phyloP scores from a whole-genome alignment of 176 grass and related monocot genomes.

The Zoysia japonica region DNA sequence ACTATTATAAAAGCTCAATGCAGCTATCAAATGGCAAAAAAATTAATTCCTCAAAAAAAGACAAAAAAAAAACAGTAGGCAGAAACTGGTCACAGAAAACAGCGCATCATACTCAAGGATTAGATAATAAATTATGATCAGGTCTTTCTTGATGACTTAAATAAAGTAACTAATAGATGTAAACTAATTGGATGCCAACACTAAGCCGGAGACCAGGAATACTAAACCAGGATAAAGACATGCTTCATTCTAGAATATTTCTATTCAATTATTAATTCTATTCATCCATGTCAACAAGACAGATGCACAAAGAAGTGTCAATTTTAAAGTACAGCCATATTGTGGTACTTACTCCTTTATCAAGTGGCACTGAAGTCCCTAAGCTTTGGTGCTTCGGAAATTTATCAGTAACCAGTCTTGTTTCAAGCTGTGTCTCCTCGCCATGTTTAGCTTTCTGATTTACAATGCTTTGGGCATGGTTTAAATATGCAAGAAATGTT shows the following conservation, averaged over 20 bases:
- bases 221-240: too few relatives aligned
- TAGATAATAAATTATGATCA: background rate
- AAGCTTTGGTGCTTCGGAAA: conserved; percentile 25
- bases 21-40: background rate
- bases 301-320: background rate
- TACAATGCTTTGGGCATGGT: conserved; percentile 54
- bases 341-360: conserved; percentile 65
- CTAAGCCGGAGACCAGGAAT: background rate
- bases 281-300: background rate
- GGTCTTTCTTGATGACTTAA: background rate
- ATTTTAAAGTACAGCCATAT: conserved; percentile 1
- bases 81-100: background rate
- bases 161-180: background rate
- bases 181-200: background rate
- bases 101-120: background rate
- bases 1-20: background rate
- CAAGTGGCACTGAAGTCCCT: conserved; percentile 25
- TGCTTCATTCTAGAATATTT: background rate
- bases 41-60: background rate
- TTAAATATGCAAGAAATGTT: conserved; percentile 56
- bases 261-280: conserved; percentile 8
- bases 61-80: background rate
- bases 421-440: conserved; percentile 23
- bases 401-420: conserved; percentile 28
- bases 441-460: conserved; percentile 38